Conservation (phyloP, 805 yeast genomes). For the Nakazawaea wyomingensis region DNA sequence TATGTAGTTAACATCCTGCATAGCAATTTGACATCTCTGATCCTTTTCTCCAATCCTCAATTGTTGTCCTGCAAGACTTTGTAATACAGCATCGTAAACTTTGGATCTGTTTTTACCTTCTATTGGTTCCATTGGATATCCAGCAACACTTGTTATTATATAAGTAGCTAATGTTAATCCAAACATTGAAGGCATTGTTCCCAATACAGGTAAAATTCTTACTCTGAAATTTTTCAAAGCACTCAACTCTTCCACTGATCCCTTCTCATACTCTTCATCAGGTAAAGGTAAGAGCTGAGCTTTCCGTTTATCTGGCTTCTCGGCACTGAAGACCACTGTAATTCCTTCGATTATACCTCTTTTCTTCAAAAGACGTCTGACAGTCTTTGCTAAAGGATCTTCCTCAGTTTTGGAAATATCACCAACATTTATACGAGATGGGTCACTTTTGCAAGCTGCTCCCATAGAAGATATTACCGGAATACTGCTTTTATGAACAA, state of each 20-base stretch:
- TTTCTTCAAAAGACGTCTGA: constrained; percentile 76
- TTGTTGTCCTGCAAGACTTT: constrained; percentile 83
- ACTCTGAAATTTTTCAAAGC: constrained; percentile 89
- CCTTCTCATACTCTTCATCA: constrained; percentile 73
- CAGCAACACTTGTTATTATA: constrained; percentile 72
- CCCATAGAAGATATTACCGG: constrained; percentile 92
- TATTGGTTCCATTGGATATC: constrained; percentile 85
- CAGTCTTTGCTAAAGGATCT: constrained; percentile 86
- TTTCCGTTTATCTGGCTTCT: constrained; percentile 93
- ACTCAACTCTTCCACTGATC: constrained; percentile 80
- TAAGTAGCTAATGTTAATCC: constrained; percentile 88
- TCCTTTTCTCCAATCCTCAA: constrained; percentile 67
- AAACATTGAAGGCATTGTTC: constrained; percentile 96
- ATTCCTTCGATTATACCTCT: constrained; percentile 73
- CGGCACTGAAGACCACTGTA: constrained; percentile 88
- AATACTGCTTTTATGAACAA: constrained; percentile 53
- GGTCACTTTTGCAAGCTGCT: constrained; percentile 95
- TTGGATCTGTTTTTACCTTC: constrained; percentile 88
- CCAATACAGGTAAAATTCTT: constrained; percentile 90
- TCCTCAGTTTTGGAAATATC: constrained; percentile 90
- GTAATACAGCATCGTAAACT: constrained; percentile 76
- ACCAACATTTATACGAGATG: constrained; percentile 83
- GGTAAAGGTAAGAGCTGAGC: constrained; percentile 83
- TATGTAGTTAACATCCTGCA: constrained; percentile 72
- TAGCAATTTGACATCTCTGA: constrained; percentile 69